Evolutionary conservation across 2,329 filamentous ascomycete species (phyloP), one percentile per base, ranked within the genome.

Genomic region (Didymella keratinophila): DNA sequence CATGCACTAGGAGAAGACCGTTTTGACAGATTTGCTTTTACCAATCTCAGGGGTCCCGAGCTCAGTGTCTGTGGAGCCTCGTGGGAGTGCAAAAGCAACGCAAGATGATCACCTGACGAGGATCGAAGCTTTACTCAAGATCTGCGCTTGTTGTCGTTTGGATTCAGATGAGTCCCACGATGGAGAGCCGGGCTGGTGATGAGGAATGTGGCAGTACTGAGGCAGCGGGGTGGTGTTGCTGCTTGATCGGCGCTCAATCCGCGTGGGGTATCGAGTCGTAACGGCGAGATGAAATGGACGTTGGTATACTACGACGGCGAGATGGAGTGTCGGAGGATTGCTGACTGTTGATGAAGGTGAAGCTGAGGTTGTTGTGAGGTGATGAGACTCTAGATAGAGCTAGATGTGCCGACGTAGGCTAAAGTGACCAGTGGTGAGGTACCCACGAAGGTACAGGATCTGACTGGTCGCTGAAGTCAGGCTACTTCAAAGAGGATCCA

Each of bases 401-500:
- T 66, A 70, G 68, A 67, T 70, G 68, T 76, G 71, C 70, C 66
- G 66, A 68, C 67, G 67, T 70, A 64, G 56, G 63, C 60, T 64
- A 57, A 68, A 65, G 65, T 65, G 64, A 70, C 75, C 74, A 77
- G 68, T 72, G 64, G 70, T 53, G 61, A 71, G 62, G 71, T 75
- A 70, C 61, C 63, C 62, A 66, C 61, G 60, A 41, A 45, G 56
- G 61, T 75, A 69, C 60, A 66, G 56, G 62, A 63, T 73, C 58
- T 76, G 57, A 77, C 67, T 78, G 75, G 76, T 75, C 68, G 74
- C 61, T 63, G 56, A 63, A 65, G 60, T 66, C 51, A 66, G 73
- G 73, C 76, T 77, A 76, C 72, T 74, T 69, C 64, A 62, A 59
- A 70, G 62, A 66, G 64, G 64, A 65, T 55, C 66, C 65, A 71